Evolutionary conservation across 148 eudicot species (phyloP), one percentile per base, ranked within the genome.

Genomic region (Dianthus caryophyllus): DNA sequence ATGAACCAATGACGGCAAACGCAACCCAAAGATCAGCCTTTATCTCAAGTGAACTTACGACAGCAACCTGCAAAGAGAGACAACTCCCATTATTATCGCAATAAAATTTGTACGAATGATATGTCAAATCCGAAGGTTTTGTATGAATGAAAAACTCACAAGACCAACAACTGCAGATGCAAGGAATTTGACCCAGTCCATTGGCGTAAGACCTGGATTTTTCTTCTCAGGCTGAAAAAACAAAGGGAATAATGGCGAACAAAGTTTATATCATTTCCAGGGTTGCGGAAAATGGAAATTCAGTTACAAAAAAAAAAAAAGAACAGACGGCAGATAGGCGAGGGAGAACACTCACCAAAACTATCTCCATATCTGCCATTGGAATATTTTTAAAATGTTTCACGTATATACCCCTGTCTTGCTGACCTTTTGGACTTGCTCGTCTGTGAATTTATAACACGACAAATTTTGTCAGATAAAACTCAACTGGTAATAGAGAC

Each of bases 161-260:
- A 94, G 84, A 70, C 99, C 99, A 77, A 90, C 91, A 21, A 86
- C 64, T 22, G 97, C 97, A 78, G 99, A 88, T 44, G 65, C 75
- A 71, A 94, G 87, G 76, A 94, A 94, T 77, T 78, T 90, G 80
- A 94, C 97, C 97, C 97, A 90, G 69, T 94, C 98, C 97, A 94
- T 84, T 11, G 98, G 98, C 6, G 97, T 94, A 71, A 94, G 87
- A 68, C 98, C 82, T 29, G 98, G 98, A 77, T 84, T 94, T 69
- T 85, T 90, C 85, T 94, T 94, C 80, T 94, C 98, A 36, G 98
- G 98, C 98, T 94, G 79, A 77, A 31, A 30, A 59, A 18, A 57
- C 52, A 55, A 20, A 65, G 15, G 44, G 46, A 73, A 26, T 38
- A n/a, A 15, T 51, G 6, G 30, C 27, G 5, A 44, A 39, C 25